A percentile compares a stretch with the other conserved stretches of the same genome.
These are phyloP conservation scores for Acer campestre DNA, from an alignment of 345 rosid genomes.

Conservation along the genomic window DNA sequence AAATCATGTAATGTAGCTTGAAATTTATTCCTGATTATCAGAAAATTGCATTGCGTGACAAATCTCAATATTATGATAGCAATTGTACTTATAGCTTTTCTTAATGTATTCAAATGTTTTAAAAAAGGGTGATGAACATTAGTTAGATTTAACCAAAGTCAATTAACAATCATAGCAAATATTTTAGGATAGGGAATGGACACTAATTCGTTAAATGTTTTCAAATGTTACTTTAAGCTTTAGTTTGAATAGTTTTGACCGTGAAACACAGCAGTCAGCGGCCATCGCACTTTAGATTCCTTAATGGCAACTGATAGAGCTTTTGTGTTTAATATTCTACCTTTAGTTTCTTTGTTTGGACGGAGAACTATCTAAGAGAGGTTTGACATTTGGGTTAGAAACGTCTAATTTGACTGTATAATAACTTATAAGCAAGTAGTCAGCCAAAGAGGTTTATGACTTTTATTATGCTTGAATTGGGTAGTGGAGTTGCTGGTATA, in stretches of 20 bases:
- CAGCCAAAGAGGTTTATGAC: slow-evolving; percentile 2
- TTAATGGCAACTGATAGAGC: background rate
- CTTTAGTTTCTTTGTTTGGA: background rate
- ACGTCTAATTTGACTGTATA: background rate
- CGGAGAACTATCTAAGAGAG: background rate
- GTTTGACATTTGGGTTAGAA: background rate
- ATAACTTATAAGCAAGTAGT: background rate
- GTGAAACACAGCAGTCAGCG: background rate
- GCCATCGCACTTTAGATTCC: background rate
- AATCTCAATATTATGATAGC: background rate
- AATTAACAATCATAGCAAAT: too few species aligned
- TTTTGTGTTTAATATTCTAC: background rate
- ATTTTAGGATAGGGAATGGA: background rate
- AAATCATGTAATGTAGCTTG: background rate
- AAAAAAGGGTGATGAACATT: too few species aligned
- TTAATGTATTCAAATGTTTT: too few species aligned
- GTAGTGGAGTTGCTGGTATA: slow-evolving; percentile 2
- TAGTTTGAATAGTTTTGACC: background rate
- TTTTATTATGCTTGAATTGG: background rate
- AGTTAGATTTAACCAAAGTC: too few species aligned
- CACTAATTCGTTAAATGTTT: background rate
- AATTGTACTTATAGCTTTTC: too few species aligned
- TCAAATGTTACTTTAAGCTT: background rate
- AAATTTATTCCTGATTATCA: background rate
- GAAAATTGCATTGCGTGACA: background rate